Conservation (phyloP, 2,329 filamentous ascomycete species). For the Pyrenophora tritici-repentis region DNA sequence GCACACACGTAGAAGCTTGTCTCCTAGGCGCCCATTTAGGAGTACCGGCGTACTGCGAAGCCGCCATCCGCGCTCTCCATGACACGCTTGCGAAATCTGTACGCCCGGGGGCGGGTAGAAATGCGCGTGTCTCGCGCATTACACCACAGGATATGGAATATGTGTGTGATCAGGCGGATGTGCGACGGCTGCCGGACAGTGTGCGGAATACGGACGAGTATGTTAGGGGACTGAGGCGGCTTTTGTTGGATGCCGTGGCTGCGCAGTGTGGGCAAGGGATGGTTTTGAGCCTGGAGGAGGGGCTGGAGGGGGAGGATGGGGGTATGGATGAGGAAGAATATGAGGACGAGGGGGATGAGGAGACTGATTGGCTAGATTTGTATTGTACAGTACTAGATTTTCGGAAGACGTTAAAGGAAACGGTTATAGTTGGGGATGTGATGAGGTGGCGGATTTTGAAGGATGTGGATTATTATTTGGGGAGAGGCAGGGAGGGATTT, state of each 20-base stretch:
- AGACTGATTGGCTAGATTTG: no score
- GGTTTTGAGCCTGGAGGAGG: no score
- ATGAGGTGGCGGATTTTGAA: no score
- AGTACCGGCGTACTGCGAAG: constrained; percentile 9
- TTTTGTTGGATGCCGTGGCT: constrained; percentile 26
- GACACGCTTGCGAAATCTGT: constrained; percentile 12
- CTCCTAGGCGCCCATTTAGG: constrained; percentile 17
- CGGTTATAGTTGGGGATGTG: no score
- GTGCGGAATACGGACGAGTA: neutral
- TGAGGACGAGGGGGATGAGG: no score
- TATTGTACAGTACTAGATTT: no score
- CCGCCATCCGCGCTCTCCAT: constrained; percentile 16
- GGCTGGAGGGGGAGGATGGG: no score
- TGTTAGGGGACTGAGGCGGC: constrained; percentile 2
- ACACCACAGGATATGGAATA: constrained; percentile 16
- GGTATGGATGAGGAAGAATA: no score
- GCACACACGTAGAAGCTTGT: constrained; percentile 8
- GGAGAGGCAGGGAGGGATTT: no score
- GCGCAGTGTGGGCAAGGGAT: constrained; percentile 9
- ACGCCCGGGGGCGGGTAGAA: neutral
- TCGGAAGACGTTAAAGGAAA: no score
- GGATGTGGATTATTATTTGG: no score
- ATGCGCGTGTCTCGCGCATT: constrained; percentile 2
- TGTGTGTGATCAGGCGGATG: constrained; percentile 8
- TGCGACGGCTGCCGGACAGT: neutral